Percentiles rank a stretch among this genome's conserved stretches.
phyloP scores from a whole-genome alignment of 2,329 filamentous ascomycete species.

The Hypoxylon rubiginosum region DNA sequence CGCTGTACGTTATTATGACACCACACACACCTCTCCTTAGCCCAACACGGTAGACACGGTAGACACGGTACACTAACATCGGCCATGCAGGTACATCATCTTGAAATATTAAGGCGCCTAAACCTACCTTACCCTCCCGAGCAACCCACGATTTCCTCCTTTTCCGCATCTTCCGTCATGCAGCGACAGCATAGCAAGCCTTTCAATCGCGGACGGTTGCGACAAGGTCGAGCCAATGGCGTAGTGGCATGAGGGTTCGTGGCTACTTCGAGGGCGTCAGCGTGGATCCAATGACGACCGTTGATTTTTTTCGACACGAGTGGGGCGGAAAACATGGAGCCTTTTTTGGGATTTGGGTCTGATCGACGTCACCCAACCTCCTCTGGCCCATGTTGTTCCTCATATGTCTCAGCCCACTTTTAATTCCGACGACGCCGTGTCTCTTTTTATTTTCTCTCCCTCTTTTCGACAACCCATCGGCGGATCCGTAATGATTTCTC shows the following conservation, averaged over 20 bases:
- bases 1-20: constrained; percentile 69
- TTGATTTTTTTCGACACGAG: constrained; percentile 8
- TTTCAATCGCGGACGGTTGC: constrained; percentile 26
- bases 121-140: neutral
- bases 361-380: constrained; percentile 38
- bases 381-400: neutral
- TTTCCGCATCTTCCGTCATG: constrained; percentile 29
- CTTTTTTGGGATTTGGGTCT: constrained; percentile 12
- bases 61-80: constrained; percentile 16
- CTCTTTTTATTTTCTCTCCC: constrained; percentile 2
- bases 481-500: constrained; percentile 1
- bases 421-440: constrained; percentile 26
- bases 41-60: constrained; percentile 2
- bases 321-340: constrained; percentile 14
- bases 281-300: constrained; percentile 35
- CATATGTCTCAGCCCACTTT: constrained; percentile 15
- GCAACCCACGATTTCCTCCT: constrained; percentile 9
- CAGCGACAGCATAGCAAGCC: constrained; percentile 32
- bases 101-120: constrained; percentile 74
- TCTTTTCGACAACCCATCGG: constrained; percentile 10
- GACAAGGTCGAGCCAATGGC: constrained; percentile 36
- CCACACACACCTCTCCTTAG: constrained; percentile 23
- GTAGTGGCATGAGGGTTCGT: constrained; percentile 26
- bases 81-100: constrained; percentile 74
- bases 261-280: constrained; percentile 28